phyloP scores from a whole-genome alignment of 257 asterid genomes.

The Forsythia viridissima region DNA sequence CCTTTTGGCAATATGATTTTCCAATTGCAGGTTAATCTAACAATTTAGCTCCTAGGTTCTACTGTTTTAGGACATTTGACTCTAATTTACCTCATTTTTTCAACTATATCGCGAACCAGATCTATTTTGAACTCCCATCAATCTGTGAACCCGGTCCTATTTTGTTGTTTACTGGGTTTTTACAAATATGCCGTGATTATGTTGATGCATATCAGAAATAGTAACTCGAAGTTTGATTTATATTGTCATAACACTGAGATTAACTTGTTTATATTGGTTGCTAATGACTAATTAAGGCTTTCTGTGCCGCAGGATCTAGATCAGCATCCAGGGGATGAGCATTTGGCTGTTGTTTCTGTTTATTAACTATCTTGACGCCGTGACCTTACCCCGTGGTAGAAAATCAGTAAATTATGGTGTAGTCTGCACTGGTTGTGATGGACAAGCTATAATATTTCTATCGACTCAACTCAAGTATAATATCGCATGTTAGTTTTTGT shows the following conservation, averaged over 20 bases:
- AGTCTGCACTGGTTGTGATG: neutral
- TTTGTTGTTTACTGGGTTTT: neutral
- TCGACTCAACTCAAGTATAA: slow-evolving; percentile 2
- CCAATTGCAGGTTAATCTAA: neutral
- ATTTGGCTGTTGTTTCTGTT: slow-evolving; percentile 1
- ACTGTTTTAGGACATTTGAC: neutral
- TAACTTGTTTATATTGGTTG: neutral
- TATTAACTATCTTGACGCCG: neutral
- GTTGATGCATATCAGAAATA: neutral
- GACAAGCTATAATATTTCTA: slow-evolving; percentile 15
- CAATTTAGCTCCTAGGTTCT: neutral
- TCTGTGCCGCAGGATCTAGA: slow-evolving; percentile 33
- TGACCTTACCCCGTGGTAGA: neutral
- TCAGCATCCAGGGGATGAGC: slow-evolving; percentile 30
- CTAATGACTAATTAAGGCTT: slow-evolving; percentile 3
- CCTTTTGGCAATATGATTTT: neutral
- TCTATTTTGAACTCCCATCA: no score
- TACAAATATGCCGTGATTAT: neutral
- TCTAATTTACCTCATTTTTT: neutral
- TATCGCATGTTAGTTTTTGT: neutral
- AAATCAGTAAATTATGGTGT: neutral
- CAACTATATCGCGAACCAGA: neutral
- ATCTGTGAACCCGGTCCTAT: no score
- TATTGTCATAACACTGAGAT: neutral
- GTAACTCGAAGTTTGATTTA: neutral